Base-by-base conservation (phyloP, 257 asterid species). In the Verbena officinalis region DNA sequence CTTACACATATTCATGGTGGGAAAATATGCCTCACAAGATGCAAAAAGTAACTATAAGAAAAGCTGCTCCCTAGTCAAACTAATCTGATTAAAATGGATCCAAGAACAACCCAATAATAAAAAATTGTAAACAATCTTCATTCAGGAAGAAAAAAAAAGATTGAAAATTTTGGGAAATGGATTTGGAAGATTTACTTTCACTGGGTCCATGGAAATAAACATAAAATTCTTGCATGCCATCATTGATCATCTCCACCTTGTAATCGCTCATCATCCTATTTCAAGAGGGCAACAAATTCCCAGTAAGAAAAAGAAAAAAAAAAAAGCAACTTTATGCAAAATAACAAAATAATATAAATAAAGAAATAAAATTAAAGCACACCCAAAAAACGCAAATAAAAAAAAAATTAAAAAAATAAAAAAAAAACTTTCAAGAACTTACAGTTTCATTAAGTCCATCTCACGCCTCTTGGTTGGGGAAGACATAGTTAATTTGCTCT, bases 401-500 rank as follows among this genome's bases (percentile, higher is more conserved):
- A 8, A 4, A 52, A 27, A 21, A 9, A 40, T 9, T 16, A 12
- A 21, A 23, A 7, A 30, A 7, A 17, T 31, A 73, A 43, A 73
- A 43, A 64, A 8, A 14, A 23, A 27, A 66, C 55, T 53, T 64
- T 19, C 54, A 54, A 59, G 52, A 62, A 33, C 12, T 75, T 55
- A 85, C 93, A 85, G 84, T 66, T 85, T 85, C 93, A 85, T 85
- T 50, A 85, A 59, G 79, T 85, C 93, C 89, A 83, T 85, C 75
- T 85, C 93, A 70, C 93, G 73, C 68, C 89, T 79, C 71, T 85
- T 85, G 87, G 84, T 85, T 40, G 93, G 93, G 21, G 93, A 85
- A 76, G 93, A 85, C 93, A 85, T 85, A 73, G 48, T 78, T 62
- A 31, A 44, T 36, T 36, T 40, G 22, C 57, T 68, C 51, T 64